Base-by-base conservation (phyloP, 2,329 filamentous ascomycete genomes). In the Colletotrichum graminicola region DNA sequence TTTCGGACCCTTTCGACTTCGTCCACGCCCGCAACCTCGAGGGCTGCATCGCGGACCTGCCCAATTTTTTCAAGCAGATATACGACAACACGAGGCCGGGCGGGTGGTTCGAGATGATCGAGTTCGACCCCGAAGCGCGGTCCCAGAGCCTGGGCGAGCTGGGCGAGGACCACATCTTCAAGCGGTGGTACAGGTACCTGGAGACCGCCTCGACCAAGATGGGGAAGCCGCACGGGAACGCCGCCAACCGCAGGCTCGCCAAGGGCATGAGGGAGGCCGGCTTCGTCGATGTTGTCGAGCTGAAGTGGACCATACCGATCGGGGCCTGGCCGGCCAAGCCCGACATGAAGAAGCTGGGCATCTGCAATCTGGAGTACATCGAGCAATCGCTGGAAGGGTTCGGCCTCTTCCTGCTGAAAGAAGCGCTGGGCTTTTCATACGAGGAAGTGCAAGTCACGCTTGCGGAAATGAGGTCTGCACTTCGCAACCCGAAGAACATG, bases 21-120 rank as follows among this genome's bases (percentile, higher is more conserved):
- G 85, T 92, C 65, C 90, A 91, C 76, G 85, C 87, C 10, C 85
- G 87, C 12, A 79, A 89, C 75, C 84, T 92, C 79, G 82, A 84
- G 2, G 90, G 90, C 29, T 84, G 85, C 52, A 86, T 92, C 70
- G 78, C 82, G 1, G 85, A 90, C 74, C 92, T 89, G 81, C 81
- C 83, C n/a, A 79, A 84, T 18, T 79, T 92, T 7, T 85, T 91
- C 71, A 77, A 78, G 18, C 86, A 88, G 70, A 79, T 84, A 2
- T 87, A 81, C 73, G 79, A 80, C 65, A 84, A 89, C 68, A 79
- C 89, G 23, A 86, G 85, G 73, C 78, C 78, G 0, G 78, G 78
- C 3, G 79, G 78, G 21, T 81, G 76, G 73, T 72, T 81, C 10
- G 76, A 81, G 67, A 69, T 79, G 41, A 63, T 77, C 0, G 78